A percentile compares a stretch with the other conserved stretches of the same genome.
Conservation (phyloP, 306 rosid genomes). For the Geum urbanum region DNA sequence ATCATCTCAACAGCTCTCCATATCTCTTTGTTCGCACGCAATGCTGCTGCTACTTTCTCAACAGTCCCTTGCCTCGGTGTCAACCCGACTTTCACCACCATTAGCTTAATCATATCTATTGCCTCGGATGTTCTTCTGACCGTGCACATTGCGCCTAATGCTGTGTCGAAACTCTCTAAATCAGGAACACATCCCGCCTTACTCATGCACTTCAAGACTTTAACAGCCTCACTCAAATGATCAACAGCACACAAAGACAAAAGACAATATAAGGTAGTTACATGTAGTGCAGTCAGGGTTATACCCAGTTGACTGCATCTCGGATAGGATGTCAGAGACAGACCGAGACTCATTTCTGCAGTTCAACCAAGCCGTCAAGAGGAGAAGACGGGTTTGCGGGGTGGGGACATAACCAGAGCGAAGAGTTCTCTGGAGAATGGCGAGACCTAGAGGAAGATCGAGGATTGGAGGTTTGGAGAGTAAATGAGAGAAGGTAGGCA, state of each 20-base stretch:
- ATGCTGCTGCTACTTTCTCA: slow-evolving; percentile 37
- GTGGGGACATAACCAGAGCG: slow-evolving; percentile 62
- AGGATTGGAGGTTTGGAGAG: slow-evolving; percentile 56
- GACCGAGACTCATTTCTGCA: slow-evolving; percentile 33
- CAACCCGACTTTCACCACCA: slow-evolving; percentile 45
- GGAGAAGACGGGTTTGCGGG: slow-evolving; percentile 60
- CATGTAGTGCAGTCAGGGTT: slow-evolving; percentile 55
- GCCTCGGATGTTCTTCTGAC: slow-evolving; percentile 55
- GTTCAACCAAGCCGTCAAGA: slow-evolving; percentile 62
- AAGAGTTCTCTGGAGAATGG: slow-evolving; percentile 49
- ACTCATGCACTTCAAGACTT: slow-evolving; percentile 61
- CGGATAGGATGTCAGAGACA: slow-evolving; percentile 45
- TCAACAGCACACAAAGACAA: slow-evolving; percentile 51
- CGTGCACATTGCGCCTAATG: slow-evolving; percentile 53
- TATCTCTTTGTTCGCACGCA: slow-evolving; percentile 58
- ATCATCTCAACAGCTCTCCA: slow-evolving; percentile 63
- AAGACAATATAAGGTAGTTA: slow-evolving; percentile 56
- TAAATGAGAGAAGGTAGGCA: slow-evolving; percentile 49
- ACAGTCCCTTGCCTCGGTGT: slow-evolving; percentile 47
- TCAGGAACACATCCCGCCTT: slow-evolving; percentile 74
- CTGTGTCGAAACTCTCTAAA: slow-evolving; percentile 50
- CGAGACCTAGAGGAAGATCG: slow-evolving; percentile 63
- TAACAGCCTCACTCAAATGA: slow-evolving; percentile 46
- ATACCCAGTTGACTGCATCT: slow-evolving; percentile 68
- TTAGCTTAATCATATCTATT: slow-evolving; percentile 39